Evolutionary conservation across 2,329 filamentous ascomycete species (phyloP), one percentile per base, ranked within the genome.

Genomic region (Apiospora malaysiana): DNA sequence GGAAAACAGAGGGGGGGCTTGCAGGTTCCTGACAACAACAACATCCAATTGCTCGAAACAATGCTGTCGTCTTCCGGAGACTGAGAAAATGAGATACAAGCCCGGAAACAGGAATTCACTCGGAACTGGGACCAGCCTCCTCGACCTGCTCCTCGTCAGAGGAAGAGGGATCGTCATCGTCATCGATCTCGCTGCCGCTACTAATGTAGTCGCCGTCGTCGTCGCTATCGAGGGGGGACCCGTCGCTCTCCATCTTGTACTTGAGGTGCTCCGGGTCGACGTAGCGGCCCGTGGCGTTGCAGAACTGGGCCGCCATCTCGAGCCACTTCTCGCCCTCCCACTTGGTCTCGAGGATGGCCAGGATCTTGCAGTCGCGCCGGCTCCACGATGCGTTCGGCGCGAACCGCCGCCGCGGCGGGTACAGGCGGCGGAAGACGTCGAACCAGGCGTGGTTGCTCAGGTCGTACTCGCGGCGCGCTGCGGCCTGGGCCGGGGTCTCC

Each of bases 201-300:
- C 42, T 45, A 9, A 5, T 42, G 42, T 45, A 45, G 14, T 45
- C 12, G 14, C 43, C 59, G 8, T 66, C 65, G 6, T 67, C 65
- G 6, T 25, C 40, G 7, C 14, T n/a, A 10, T 14, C 32, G 21
- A 49, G n/a, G 43, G 42, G 23, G 23, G 14, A 27, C 21, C 45
- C 67, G 45, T 63, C 68, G 10, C 21, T 23, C 49, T 75, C 72
- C 49, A 79, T 75, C 75, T 79, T 79, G 12, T 71, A 70, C 72
- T 70, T n/a, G 14, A 80, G 70, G 10, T 79, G n/a, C 32, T 74
- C 68, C 0, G 56, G 37, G 1, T 74, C 68, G 9, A 79, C 66
- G 73, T 74, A 74, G 49, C 75, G 73, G 6, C 78, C 78, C 0
- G 78, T 78, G 27, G 75, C 71, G 71, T 78, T 79, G 47, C 70